Conservation (phyloP, 2,329 filamentous ascomycete species). For the Phaeosphaeria sp. region DNA sequence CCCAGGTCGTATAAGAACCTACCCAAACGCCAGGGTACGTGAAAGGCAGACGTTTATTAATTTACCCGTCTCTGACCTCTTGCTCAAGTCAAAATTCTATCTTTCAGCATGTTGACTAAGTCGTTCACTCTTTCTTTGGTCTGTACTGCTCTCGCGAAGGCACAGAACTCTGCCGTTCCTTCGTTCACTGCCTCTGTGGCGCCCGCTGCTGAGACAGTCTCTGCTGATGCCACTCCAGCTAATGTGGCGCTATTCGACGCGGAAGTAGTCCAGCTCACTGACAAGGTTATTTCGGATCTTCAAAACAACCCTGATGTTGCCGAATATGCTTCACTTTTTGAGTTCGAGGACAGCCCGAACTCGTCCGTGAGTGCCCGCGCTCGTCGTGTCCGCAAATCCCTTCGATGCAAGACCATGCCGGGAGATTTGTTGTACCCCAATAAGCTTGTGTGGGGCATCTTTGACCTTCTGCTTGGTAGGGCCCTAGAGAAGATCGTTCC, state of each 20-base stretch:
- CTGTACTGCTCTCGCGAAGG: conserved; percentile 19
- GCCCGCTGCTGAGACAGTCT: conserved; percentile 34
- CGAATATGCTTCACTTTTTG: conserved; percentile 40
- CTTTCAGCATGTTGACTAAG: conserved; percentile 23
- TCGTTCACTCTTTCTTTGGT: conserved; percentile 18
- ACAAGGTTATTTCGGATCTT: conserved; percentile 28
- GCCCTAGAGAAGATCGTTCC: conserved; percentile 35
- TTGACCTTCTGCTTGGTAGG: conserved; percentile 30
- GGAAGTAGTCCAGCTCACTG: conserved; percentile 34
- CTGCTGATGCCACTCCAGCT: conserved; percentile 23
- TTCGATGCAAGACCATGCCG: conserved; percentile 37
- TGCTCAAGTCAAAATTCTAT: neutral
- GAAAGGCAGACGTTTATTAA: neutral
- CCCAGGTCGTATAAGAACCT: conserved; percentile 10
- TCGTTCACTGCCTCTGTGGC: conserved; percentile 24
- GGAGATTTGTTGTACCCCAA: conserved; percentile 33
- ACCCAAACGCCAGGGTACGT: conserved; percentile 8
- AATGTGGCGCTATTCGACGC: conserved; percentile 26
- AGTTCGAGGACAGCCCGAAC: conserved; percentile 38
- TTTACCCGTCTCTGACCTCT: conserved; percentile 3
- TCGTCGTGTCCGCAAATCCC: conserved; percentile 15
- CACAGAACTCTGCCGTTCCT: conserved; percentile 19
- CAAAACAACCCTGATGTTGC: conserved; percentile 21
- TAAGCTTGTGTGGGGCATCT: conserved; percentile 25
- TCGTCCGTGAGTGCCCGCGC: conserved; percentile 10